A percentile compares a stretch with the other conserved stretches of the same genome.
Conservation (phyloP, 495 filamentous ascomycete genomes). For the Neurospora sp. region DNA sequence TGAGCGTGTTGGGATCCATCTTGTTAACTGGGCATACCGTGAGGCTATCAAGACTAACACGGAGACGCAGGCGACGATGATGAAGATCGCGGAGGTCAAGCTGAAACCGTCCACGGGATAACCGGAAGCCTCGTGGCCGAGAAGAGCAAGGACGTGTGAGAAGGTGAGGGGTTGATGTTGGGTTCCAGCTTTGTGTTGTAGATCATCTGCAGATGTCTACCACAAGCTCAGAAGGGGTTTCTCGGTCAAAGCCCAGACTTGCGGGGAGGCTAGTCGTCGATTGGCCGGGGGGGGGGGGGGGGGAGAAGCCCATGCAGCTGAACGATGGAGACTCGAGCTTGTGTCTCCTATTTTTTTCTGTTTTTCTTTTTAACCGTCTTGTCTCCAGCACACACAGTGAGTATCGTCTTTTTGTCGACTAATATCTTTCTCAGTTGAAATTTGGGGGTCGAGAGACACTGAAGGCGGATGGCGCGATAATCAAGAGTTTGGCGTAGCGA, state of each 20-base stretch:
- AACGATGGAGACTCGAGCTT: neutral
- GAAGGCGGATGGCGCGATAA: neutral
- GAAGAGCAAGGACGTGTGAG: neutral
- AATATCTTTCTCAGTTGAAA: neutral
- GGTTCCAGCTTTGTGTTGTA: neutral
- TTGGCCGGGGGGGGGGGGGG: neutral
- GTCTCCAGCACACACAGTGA: neutral
- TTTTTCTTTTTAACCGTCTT: neutral
- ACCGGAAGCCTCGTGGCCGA: neutral
- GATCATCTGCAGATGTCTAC: neutral
- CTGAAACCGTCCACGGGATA: neutral
- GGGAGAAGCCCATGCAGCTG: no score
- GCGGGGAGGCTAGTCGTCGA: neutral
- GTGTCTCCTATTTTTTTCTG: neutral
- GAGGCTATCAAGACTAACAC: neutral
- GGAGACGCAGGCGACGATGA: neutral
- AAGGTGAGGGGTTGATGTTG: neutral
- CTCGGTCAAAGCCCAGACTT: neutral
- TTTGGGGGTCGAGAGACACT: neutral
- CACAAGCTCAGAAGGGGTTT: neutral
- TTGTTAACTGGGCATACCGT: slow-evolving; percentile 15
- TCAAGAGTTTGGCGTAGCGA: neutral
- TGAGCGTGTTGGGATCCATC: slow-evolving; percentile 25
- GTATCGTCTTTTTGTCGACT: neutral
- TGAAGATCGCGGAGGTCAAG: neutral